Evolutionary conservation across 1,284 basidiomycete genomes (phyloP).

Genomic region (Puccinia triticina): DNA sequence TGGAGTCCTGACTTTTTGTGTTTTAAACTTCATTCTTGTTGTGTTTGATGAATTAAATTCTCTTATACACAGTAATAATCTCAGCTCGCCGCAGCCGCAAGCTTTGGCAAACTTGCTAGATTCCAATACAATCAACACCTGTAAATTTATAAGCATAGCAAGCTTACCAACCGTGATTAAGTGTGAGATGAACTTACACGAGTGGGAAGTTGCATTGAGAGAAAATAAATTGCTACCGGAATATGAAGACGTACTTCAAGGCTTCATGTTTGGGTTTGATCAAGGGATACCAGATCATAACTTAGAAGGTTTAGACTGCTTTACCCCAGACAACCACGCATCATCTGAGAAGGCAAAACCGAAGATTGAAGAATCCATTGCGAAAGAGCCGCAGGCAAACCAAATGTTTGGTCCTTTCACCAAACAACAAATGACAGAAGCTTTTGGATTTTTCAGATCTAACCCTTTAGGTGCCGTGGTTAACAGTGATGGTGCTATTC

Average conservation of each 20-base stretch:
- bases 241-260: neutral
- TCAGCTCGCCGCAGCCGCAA: too few relatives aligned
- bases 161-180: neutral
- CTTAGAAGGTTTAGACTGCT: neutral
- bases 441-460: slow-evolving; percentile 6
- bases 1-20: too few relatives aligned
- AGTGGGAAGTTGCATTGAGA: slow-evolving; percentile 4
- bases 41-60: too few relatives aligned
- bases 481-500: slow-evolving; percentile 4
- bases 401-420: slow-evolving; percentile 17
- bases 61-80: too few relatives aligned
- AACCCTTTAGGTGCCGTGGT: too few relatives aligned
- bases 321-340: slow-evolving; percentile 1
- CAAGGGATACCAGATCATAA: slow-evolving; percentile 14
- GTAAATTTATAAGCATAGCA: neutral
- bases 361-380: neutral
- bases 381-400: neutral
- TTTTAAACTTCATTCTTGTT: too few relatives aligned
- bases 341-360: neutral
- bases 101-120: neutral
- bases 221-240: neutral
- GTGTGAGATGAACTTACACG: slow-evolving; percentile 36
- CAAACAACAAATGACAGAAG: neutral
- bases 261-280: slow-evolving; percentile 7
- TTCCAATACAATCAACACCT: too few relatives aligned